Evolutionary conservation across 257 asterid genomes (phyloP).

Genomic region (Salvia rosmarinus): DNA sequence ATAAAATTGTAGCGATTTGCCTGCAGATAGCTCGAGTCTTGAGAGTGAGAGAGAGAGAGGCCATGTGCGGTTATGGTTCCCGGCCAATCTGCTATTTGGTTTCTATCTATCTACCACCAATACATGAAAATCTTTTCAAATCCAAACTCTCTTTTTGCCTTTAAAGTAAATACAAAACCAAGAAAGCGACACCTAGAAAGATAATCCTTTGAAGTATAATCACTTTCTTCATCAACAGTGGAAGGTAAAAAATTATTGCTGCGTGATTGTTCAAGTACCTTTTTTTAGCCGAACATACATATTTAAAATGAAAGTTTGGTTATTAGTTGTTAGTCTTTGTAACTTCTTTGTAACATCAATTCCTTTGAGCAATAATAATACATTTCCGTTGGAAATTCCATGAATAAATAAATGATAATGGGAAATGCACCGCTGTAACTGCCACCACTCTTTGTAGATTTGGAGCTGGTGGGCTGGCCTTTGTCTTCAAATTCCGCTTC

Average conservation of each 20-base stretch:
- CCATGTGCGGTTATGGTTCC: slow-evolving; percentile 42
- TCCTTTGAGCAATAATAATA: neutral
- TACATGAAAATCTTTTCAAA: slow-evolving; percentile 17
- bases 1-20: neutral
- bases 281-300: neutral
- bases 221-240: slow-evolving; percentile 9
- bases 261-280: slow-evolving; percentile 36
- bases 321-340: slow-evolving; percentile 4
- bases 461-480: slow-evolving; percentile 63
- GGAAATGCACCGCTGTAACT: slow-evolving; percentile 50
- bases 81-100: slow-evolving; percentile 33
- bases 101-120: slow-evolving; percentile 22
- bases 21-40: neutral
- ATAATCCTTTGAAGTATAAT: neutral
- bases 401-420: slow-evolving; percentile 25
- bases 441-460: slow-evolving; percentile 59
- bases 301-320: slow-evolving; percentile 24
- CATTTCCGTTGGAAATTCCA: neutral
- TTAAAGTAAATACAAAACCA: slow-evolving; percentile 18
- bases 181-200: slow-evolving; percentile 15
- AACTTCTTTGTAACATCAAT: slow-evolving; percentile 19
- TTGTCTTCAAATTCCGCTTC: slow-evolving; percentile 32
- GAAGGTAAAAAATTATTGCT: slow-evolving; percentile 22
- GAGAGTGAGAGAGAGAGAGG: slow-evolving; percentile 16
- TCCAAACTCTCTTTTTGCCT: neutral